Evolutionary conservation across 768 basidiomycete species (phyloP), one percentile per base, ranked within the genome.

Genomic region (Suillus americanus): DNA sequence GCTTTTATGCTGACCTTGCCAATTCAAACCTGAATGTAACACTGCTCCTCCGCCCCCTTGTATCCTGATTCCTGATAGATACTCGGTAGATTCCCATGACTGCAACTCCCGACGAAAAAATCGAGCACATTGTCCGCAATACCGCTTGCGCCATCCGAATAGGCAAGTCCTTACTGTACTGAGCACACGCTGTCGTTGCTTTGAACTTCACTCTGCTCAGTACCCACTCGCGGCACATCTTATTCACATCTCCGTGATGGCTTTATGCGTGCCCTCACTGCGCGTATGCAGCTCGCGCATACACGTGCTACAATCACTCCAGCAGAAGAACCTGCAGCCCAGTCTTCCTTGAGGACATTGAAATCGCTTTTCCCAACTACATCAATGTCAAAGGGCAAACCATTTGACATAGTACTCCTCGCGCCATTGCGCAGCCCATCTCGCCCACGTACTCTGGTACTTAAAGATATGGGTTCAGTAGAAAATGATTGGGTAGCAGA

Each of bases 1-100:
- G 86, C 2, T 94, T 97, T 77, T 97, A 97, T 74, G 90, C 92
- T 7, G 94, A 97, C 73, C 77, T 94, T 51, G 70, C 79, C n/a
- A 85, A 88, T 66, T 85, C 88, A 1, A 82, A 80, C 48, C 80
- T 92, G 64, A 82, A 83, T 61, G 89, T 90, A 60, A 38, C 60
- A 79, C 71, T 12, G 23, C 43, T 57, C 41, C 41, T 4, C 50
- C 45, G 46, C n/a, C 43, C 40, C 51, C 30, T 64, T 37, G 18
- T 23, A 23, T 54, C 3, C n/a, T 38, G 30, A 6, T 28, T 25
- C 65, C 68, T 62, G 23, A 48, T 25, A 14, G 6, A 48, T 13
- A 33, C 33, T 43, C 41, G 30, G 46, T 67, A 91, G 88, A 79
- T 92, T 28, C 80, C 88, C 12, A 68, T 74, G 54, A 76, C 77